These are phyloP conservation scores for Uncinocarpus reesii DNA, from an alignment of 2,329 filamentous ascomycete species.

Conservation along the genomic window DNA sequence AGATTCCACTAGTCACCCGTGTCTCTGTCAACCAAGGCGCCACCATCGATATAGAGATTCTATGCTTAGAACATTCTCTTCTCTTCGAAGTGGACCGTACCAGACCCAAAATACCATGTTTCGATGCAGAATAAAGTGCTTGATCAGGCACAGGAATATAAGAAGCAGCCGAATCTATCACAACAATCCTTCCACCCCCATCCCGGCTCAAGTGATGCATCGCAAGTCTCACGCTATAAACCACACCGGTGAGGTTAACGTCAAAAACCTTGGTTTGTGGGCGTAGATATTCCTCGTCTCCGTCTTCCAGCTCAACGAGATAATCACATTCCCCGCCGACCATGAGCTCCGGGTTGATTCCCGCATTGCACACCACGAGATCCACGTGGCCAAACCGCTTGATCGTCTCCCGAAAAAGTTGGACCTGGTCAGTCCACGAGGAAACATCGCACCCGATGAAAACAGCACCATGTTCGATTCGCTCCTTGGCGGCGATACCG, in stretches of 20 bases:
- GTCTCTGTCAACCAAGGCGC: slow-evolving; percentile 3
- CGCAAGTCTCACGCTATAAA: slow-evolving; percentile 6
- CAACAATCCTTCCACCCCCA: background rate
- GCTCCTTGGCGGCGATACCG: slow-evolving; percentile 56
- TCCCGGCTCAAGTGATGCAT: background rate
- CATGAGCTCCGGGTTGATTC: slow-evolving; percentile 8
- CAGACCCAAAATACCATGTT: slow-evolving; percentile 1
- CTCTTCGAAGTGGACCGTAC: background rate
- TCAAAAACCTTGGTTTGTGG: no score
- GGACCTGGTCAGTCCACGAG: slow-evolving; percentile 1
- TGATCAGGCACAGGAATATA: slow-evolving; percentile 1
- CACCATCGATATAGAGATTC: slow-evolving; percentile 2
- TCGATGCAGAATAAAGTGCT: slow-evolving; percentile 3
- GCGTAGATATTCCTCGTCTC: background rate
- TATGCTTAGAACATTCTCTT: background rate
- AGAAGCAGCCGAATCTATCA: background rate
- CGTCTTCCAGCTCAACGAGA: background rate
- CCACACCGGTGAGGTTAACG: slow-evolving; percentile 4
- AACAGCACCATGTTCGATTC: slow-evolving; percentile 31
- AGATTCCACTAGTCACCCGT: background rate
- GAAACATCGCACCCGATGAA: slow-evolving; percentile 3
- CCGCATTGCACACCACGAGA: background rate
- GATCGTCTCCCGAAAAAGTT: background rate
- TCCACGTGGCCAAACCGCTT: background rate
- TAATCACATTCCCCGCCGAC: no score